Conservation (phyloP, 495 filamentous ascomycete genomes). For the Barbatosphaeria neglecta region DNA sequence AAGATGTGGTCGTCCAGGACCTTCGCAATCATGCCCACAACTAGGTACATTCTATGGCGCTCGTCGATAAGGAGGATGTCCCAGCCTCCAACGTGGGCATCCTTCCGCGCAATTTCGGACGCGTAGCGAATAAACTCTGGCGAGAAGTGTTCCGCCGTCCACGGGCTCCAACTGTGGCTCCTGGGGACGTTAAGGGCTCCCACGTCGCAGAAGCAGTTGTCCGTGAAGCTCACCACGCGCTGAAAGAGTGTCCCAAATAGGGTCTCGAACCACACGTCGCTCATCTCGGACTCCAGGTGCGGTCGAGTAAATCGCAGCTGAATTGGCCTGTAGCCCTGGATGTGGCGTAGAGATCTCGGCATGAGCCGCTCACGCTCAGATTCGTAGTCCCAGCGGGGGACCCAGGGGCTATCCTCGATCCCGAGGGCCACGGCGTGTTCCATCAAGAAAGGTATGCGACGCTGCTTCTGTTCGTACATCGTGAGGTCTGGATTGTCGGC, state of each 20-base stretch:
- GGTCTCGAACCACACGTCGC: background rate
- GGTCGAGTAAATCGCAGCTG: background rate
- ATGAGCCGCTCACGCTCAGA: background rate
- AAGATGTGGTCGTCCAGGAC: constrained; percentile 32
- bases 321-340: background rate
- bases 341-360: background rate
- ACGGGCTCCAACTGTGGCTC: background rate
- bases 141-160: constrained; percentile 7
- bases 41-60: constrained; percentile 23
- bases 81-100: constrained; percentile 25
- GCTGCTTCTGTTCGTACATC: background rate
- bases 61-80: constrained; percentile 20
- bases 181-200: background rate
- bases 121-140: constrained; percentile 23
- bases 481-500: background rate
- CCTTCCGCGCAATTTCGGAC: constrained; percentile 21
- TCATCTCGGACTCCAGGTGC: background rate
- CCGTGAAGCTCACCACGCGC: background rate
- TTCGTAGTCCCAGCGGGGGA: background rate
- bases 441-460: background rate
- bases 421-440: background rate
- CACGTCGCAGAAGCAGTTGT: background rate
- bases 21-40: constrained; percentile 28
- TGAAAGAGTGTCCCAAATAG: background rate
- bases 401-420: background rate